Percentiles rank a stretch among this genome's conserved stretches.
Evolutionary conservation across 148 eudicot species (phyloP).

Genomic region (Diospyros lotus): DNA sequence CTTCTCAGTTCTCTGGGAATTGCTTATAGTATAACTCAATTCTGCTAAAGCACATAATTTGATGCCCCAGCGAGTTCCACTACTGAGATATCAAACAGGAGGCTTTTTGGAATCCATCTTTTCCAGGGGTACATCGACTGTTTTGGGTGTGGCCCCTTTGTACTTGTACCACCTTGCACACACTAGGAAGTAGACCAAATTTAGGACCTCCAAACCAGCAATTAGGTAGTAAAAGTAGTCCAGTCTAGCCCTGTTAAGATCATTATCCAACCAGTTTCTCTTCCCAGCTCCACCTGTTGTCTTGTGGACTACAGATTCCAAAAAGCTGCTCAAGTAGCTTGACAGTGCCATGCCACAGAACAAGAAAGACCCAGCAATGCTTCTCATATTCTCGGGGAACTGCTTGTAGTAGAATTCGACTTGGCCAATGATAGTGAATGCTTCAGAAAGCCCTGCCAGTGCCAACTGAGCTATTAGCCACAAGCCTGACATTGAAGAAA

Average conservation of each 20-base stretch:
- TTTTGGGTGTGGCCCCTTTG: constrained; percentile 22
- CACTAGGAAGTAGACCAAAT: constrained; percentile 42
- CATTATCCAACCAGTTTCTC: constrained; percentile 43
- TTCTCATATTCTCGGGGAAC: constrained; percentile 53
- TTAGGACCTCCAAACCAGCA: constrained; percentile 41
- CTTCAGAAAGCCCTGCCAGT: constrained; percentile 36
- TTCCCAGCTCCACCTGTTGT: constrained; percentile 11
- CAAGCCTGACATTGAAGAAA: constrained; percentile 32
- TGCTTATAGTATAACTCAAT: too few species aligned
- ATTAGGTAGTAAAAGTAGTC: constrained; percentile 53
- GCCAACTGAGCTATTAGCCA: constrained; percentile 39
- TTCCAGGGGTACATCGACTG: constrained; percentile 9
- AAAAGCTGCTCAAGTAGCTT: constrained; percentile 49
- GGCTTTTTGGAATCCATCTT: constrained; percentile 19
- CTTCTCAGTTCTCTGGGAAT: too few species aligned
- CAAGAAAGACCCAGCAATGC: constrained; percentile 50
- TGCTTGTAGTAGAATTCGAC: constrained; percentile 47
- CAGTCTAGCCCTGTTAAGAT: constrained; percentile 50
- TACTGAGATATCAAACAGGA: constrained; percentile 22
- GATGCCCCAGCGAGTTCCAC: too few species aligned
- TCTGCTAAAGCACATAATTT: too few species aligned
- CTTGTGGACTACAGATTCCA: constrained; percentile 34
- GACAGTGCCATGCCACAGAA: constrained; percentile 53
- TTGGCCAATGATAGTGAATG: constrained; percentile 27
- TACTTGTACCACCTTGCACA: constrained; percentile 72